Evolutionary conservation across 768 basidiomycete species (phyloP).

Genomic region (Auriculariales sp.): DNA sequence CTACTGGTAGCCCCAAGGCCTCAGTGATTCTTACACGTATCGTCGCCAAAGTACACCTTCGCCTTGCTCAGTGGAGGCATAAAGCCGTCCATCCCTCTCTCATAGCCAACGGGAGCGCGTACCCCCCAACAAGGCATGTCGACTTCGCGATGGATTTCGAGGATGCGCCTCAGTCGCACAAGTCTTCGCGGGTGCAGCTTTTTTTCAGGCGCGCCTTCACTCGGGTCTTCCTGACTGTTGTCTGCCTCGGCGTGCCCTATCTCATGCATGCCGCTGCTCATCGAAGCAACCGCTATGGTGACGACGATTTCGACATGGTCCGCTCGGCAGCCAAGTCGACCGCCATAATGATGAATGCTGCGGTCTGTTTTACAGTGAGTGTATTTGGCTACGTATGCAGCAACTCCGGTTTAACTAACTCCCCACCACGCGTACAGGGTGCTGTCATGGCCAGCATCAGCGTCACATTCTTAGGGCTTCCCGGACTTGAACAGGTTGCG

Average conservation of each 20-base stretch:
- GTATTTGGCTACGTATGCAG: not conserved
- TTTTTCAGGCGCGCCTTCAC: constrained; percentile 34
- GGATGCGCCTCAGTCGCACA: not conserved
- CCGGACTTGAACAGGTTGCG: constrained; percentile 50
- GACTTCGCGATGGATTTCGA: not conserved
- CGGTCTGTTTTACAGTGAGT: constrained; percentile 50
- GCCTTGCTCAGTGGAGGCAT: constrained; percentile 22
- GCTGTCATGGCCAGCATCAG: constrained; percentile 70
- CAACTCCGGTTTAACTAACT: not conserved
- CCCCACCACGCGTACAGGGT: constrained; percentile 30
- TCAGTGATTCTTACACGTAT: constrained; percentile 37
- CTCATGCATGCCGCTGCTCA: constrained; percentile 27
- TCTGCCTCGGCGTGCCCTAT: constrained; percentile 72
- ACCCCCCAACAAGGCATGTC: not conserved
- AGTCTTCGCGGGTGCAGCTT: constrained; percentile 9
- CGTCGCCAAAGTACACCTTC: constrained; percentile 51
- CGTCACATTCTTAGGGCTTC: constrained; percentile 67
- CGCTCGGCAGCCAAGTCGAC: not conserved
- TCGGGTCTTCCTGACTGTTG: constrained; percentile 43
- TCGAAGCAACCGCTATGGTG: not conserved
- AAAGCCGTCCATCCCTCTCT: constrained; percentile 1
- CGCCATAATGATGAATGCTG: constrained; percentile 43
- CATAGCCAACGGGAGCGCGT: not conserved
- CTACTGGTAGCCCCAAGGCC: constrained; percentile 24
- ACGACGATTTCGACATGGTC: too few relatives aligned